Evolutionary conservation across 768 basidiomycete species (phyloP).

Genomic region (Termitomyces sp.): DNA sequence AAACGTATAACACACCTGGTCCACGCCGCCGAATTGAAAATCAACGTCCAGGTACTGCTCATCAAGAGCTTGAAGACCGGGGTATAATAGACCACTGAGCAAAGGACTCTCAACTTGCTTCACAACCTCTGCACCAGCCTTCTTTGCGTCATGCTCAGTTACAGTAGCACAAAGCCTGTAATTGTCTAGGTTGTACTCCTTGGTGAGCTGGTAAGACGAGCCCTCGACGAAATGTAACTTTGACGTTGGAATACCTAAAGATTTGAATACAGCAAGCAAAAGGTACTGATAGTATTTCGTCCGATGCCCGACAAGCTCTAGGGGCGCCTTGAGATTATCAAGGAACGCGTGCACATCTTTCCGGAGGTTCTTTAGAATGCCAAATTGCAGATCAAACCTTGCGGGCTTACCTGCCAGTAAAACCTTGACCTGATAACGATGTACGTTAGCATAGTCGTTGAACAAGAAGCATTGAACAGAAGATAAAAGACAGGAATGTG

Average conservation of each 20-base stretch:
- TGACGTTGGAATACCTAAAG: constrained; percentile 86
- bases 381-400: neutral
- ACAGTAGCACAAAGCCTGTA: constrained; percentile 90
- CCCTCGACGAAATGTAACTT: constrained; percentile 83
- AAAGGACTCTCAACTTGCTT: constrained; percentile 93
- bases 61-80: constrained; percentile 93
- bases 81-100: constrained; percentile 90
- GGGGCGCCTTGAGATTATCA: constrained; percentile 93
- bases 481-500: neutral
- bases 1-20: constrained; percentile 71
- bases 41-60: constrained; percentile 95
- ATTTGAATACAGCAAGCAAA: constrained; percentile 76
- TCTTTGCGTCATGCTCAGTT: constrained; percentile 94
- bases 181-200: constrained; percentile 92
- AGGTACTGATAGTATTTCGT: constrained; percentile 87
- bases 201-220: constrained; percentile 86
- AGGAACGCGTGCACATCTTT: constrained; percentile 94
- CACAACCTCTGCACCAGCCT: constrained; percentile 97
- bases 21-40: constrained; percentile 97
- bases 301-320: constrained; percentile 83
- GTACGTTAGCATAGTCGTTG: neutral
- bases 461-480: neutral
- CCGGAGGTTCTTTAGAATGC: neutral
- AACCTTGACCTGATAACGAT: constrained; percentile 53
- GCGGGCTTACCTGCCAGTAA: constrained; percentile 62